Base-by-base conservation (phyloP, 2,329 filamentous ascomycete genomes). In the Ceratocystis cacaofunesta region DNA sequence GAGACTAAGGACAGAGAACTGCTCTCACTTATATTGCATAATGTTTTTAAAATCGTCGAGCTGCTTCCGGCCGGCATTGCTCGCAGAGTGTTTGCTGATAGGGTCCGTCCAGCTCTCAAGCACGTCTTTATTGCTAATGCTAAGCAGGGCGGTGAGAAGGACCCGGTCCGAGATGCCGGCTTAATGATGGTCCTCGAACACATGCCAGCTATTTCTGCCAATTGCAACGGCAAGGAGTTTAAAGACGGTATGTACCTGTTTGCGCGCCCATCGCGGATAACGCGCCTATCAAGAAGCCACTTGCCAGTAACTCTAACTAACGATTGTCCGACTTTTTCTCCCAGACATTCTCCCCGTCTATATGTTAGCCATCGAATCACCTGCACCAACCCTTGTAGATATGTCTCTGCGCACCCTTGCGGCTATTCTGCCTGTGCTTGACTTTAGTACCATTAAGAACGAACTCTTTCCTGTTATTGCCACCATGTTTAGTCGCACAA, bases 381-480 rank as follows among this genome's bases (percentile, higher is more conserved):
- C 90, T 0, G 96, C 92, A 0, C 94, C 95, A 70, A 87, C 88
- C 1, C 80, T 99, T 17, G 88, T 96, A 0, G 94, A 97, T 75
- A 88, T 89, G 3, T 87, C 91, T 2, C 79, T 99, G 15, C 83
- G 87, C 62, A 89, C 87, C 32, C 77, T 99, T 4, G 87, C 90
- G 1, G 80, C 84, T 0, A 83, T 96, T n/a, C 77, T 97, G 4
- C 90, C 91, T 0, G 85, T 94, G 2, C 84, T 99, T 6, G 94
- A 99, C 75, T 97, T 96, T 70, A 95, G 88, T 70, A 97, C 92
- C 0, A 92, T 96, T 71, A 99, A 97, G 75, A 94, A 95, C 70
- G 92, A 97, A 69, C 81, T 99, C 0, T 99, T 99, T 74, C 94
- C 94, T 0, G 86, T 95, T 1, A 89, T 99, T 69, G 90, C 92